A percentile compares a stretch with the other conserved stretches of the same genome.
Conservation (phyloP, 805 yeast species). For the Lipomyces yamanashiensis region DNA sequence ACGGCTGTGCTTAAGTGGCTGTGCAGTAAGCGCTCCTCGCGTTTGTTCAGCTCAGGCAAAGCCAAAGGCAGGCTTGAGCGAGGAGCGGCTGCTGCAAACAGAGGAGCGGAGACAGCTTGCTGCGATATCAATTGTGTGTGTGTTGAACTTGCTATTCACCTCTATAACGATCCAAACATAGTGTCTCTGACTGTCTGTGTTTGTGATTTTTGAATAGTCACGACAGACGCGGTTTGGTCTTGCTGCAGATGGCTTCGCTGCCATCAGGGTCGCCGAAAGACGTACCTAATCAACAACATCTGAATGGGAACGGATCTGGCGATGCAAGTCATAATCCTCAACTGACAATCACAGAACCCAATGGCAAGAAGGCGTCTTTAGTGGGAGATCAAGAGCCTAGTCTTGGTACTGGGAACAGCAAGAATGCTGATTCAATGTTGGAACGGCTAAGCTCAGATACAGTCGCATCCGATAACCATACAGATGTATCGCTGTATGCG, state of each 20-base stretch:
- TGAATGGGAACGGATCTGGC: background rate
- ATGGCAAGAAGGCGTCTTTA: background rate
- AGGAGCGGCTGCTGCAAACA: background rate
- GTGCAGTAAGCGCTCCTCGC: background rate
- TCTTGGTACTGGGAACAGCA: background rate
- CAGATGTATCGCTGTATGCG: constrained; percentile 4
- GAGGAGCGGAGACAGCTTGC: background rate
- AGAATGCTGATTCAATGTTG: background rate
- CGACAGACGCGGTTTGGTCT: background rate
- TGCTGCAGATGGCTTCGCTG: constrained; percentile 19
- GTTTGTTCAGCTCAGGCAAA: background rate
- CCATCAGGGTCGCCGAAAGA: constrained; percentile 20
- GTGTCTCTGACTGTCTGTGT: background rate
- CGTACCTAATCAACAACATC: background rate
- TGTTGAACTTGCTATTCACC: background rate
- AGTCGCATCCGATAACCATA: background rate
- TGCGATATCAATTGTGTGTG: background rate
- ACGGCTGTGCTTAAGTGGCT: background rate
- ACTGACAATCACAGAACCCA: background rate
- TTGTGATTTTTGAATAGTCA: background rate
- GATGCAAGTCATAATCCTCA: background rate
- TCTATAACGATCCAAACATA: background rate
- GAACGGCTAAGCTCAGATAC: constrained; percentile 7
- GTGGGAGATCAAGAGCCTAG: background rate
- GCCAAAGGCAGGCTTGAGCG: too few species aligned